Base-by-base conservation (phyloP, 2,329 filamentous ascomycete genomes). In the Xylariaceae sp. region DNA sequence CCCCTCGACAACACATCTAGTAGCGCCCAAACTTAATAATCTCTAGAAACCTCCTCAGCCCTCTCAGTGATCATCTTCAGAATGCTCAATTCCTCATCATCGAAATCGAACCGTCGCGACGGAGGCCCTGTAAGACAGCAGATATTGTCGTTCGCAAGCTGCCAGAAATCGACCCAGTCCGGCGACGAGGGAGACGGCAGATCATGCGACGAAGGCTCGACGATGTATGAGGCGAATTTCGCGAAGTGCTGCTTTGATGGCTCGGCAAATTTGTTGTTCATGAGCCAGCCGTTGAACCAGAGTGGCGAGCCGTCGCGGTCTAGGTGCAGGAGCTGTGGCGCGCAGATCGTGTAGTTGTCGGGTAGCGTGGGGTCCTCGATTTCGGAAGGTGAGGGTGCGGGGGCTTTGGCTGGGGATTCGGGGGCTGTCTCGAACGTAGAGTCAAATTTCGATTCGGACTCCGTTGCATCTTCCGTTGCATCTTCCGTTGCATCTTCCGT, bases 281-380 rank as follows among this genome's bases (percentile, higher is more conserved):
- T 54, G 12, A 69, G 55, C 66, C 70, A 72, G 40, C 70, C 70
- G 49, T 73, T 74, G 61, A 72, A 73, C 70, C 71, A 73, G 2
- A 73, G 58, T 1, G 70, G 70, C 42, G 56, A 64, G 20, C 65
- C 67, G 11, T 65, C 60, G 6, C 57, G 37, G 42, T 69, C 68
- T 7, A 73, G 61, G 50, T 74, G 71, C 3, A 73, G 60, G 4
- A 73, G 64, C 49, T 74, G 71, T 1, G 70, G 69, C 0, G 67
- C 64, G 54, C 70, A 73, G 39, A 73, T 67, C 3, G 63, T 67
- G 44, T 62, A 61, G 17, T 59, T 64, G 2, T 44, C 19, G n/a
- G 44, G 39, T 11, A 22, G 6, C 46, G 44, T 2, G 37, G 49
- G 23, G 22, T 23, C 35, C 6, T 7, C 12, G 25, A 35, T 34